These are phyloP conservation scores for Clitoria ternatea DNA, from an alignment of 306 rosid species.

Conservation along the genomic window DNA sequence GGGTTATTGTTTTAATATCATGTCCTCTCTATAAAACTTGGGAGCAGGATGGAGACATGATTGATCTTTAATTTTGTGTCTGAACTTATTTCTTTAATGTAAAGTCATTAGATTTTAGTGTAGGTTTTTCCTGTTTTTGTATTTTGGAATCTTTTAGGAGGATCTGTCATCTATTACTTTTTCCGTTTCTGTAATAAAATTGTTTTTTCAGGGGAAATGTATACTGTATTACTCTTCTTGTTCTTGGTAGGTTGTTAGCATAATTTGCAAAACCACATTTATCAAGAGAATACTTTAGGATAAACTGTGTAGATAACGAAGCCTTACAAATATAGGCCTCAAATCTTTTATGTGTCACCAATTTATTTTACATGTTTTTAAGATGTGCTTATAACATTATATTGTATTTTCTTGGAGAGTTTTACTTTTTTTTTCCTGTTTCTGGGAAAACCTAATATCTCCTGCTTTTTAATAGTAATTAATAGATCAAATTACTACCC, in stretches of 20 bases:
- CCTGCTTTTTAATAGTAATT: no score
- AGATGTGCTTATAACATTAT: not conserved
- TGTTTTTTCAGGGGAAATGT: not conserved
- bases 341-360: not conserved
- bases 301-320: not conserved
- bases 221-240: not conserved
- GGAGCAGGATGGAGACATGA: not conserved
- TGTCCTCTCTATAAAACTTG: not conserved
- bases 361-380: not conserved
- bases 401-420: not conserved
- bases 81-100: not conserved
- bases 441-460: not conserved
- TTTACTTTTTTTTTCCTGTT: not conserved
- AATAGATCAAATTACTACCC: not conserved
- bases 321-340: not conserved
- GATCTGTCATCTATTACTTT: not conserved
- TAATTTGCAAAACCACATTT: not conserved
- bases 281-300: not conserved
- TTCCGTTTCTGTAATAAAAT: not conserved
- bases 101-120: not conserved
- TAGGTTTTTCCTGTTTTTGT: not conserved
- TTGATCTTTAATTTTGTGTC: not conserved
- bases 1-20: not conserved
- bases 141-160: conserved; percentile 2
- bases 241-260: not conserved